phyloP scores from a whole-genome alignment of 257 asterid species.

The Fraxinus excelsior region DNA sequence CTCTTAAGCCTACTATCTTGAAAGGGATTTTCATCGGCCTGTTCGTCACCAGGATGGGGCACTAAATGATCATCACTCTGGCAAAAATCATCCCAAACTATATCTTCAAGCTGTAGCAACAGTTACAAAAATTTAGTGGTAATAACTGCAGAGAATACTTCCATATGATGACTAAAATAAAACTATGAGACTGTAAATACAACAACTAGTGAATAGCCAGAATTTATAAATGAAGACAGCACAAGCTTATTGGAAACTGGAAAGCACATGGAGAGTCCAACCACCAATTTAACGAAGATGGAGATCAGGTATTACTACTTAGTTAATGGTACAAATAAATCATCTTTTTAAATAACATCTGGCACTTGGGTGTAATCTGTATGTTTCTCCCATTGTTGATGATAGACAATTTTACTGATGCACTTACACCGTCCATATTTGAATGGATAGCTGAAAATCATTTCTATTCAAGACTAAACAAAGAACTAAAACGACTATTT shows the following conservation, averaged over 20 bases:
- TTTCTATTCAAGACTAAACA: too few species aligned
- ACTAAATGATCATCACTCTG: constrained; percentile 77
- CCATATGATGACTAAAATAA: not conserved
- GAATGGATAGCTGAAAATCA: too few species aligned
- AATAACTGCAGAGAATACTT: constrained; percentile 1
- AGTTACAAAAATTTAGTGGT: not conserved
- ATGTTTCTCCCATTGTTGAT: too few species aligned
- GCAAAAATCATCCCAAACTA: constrained; percentile 64
- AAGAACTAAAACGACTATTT: too few species aligned
- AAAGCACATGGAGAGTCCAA: not conserved
- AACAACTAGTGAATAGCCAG: not conserved
- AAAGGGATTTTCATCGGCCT: constrained; percentile 31
- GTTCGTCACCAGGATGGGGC: constrained; percentile 46
- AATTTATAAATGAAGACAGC: not conserved
- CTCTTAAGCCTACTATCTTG: constrained; percentile 46
- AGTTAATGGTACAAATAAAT: too few species aligned
- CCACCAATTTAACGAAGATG: not conserved
- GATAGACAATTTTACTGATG: too few species aligned
- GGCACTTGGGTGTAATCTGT: too few species aligned
- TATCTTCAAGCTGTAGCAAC: not conserved
- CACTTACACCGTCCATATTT: too few species aligned
- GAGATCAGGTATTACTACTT: too few species aligned
- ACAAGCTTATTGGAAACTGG: not conserved
- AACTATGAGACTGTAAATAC: not conserved
- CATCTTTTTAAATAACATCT: too few species aligned